A percentile compares a stretch with the other conserved stretches of the same genome.
Conservation (phyloP, 148 eudicot genomes). For the Rhododendron molle region DNA sequence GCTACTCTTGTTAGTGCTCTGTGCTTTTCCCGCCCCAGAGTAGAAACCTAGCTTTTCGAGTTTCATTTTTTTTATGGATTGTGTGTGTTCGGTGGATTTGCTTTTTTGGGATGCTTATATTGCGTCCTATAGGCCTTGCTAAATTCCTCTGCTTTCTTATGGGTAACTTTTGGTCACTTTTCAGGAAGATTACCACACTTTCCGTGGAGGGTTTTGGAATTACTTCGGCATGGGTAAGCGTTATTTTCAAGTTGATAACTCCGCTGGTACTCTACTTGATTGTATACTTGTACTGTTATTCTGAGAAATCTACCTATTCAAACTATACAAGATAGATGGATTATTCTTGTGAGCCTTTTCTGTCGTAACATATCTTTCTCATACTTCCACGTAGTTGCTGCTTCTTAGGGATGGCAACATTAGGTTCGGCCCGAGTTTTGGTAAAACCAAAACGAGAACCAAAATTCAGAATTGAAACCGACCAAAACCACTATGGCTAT, state of each 20-base stretch:
- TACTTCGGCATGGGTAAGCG: constrained; percentile 94
- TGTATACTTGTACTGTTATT: background rate
- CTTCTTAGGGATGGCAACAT: background rate
- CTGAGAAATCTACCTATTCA: background rate
- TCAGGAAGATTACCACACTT: constrained; percentile 81
- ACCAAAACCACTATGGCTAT: background rate
- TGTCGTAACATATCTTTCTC: background rate
- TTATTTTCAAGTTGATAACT: background rate
- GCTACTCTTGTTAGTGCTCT: too few relatives aligned
- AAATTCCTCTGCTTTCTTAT: constrained; percentile 5
- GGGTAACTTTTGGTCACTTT: constrained; percentile 11
- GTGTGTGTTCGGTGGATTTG: too few relatives aligned
- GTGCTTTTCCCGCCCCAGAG: too few relatives aligned
- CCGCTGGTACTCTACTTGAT: background rate
- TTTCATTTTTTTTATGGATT: too few relatives aligned
- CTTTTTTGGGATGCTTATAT: too few relatives aligned
- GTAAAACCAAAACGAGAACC: too few relatives aligned
- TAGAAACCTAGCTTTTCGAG: too few relatives aligned
- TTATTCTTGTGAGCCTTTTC: background rate
- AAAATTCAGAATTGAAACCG: too few relatives aligned
- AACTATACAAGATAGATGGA: background rate
- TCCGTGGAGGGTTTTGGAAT: constrained; percentile 97
- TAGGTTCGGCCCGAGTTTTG: background rate
- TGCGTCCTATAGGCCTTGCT: too few relatives aligned
- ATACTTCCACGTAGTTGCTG: background rate